Base-by-base conservation (phyloP, 306 rosid genomes). In the Begonia peltatifolia region DNA sequence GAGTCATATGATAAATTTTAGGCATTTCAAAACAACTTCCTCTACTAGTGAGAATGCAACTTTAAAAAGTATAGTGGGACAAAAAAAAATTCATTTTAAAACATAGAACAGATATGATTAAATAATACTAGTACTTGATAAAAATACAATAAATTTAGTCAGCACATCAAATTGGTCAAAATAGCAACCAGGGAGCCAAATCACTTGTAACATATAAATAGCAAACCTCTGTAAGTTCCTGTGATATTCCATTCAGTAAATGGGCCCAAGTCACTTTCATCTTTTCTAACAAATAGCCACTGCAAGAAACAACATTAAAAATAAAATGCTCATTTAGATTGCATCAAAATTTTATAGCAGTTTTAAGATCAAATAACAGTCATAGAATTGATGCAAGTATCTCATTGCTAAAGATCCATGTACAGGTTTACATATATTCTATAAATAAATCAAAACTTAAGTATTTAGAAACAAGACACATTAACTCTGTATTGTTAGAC, bases 201-300 rank as follows among this genome's bases (percentile, higher is more conserved):
- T 53, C 14, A 67, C 0, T 2, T 49, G 16, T 2, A 4, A 17
- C 53, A 10, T 41, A 42, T 11, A 59, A 36, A 48, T 50, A 36
- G 58, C 90, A 58, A 72, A 90, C 99, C 99, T 90, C 76, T 79
- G 63, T 90, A 90, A 18, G 99, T 90, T 76, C 99, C 99, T 8
- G 82, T 86, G 67, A 90, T 83, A 61, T 90, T 90, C 99, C 99
- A 90, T 55, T 75, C 55, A 59, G 95, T 78, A 74, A 83, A 90
- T 49, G 94, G 87, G 63, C 94, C 99, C 51, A 79, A 47, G 59
- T 79, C 99, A 63, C 76, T 77, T 69, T 86, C 94, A 2, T 83
- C 94, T 75, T 83, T 90, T 66, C 78, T 82, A 36, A 83, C 55
- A 59, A 80, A 76, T 48, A 86, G 64, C 99, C 99, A 86, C 99